Percentiles rank a stretch among this genome's conserved stretches.
Evolutionary conservation across 768 basidiomycete genomes (phyloP).

Genomic region (Butyriboletus loyo): DNA sequence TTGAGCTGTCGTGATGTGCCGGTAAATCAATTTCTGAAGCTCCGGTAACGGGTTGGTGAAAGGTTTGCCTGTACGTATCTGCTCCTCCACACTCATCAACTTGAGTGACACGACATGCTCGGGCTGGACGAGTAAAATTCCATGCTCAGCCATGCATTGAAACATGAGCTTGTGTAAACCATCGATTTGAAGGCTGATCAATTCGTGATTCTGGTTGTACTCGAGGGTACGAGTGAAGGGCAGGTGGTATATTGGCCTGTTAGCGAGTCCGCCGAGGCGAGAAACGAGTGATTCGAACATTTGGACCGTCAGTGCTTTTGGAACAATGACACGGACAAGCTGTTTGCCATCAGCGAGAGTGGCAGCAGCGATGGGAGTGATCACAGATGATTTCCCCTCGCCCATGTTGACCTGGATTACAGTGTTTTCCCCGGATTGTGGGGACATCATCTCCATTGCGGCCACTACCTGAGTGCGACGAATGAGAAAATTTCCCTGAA

Average conservation of each 20-base stretch:
- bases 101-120: slow-evolving; percentile 50
- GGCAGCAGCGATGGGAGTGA: slow-evolving; percentile 42
- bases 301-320: slow-evolving; percentile 39
- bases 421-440: slow-evolving; percentile 32
- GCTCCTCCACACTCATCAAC: slow-evolving; percentile 39
- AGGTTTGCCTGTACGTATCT: slow-evolving; percentile 2
- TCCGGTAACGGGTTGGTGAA: slow-evolving; percentile 15
- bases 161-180: slow-evolving; percentile 32
- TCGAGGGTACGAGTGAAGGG: slow-evolving; percentile 43
- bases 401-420: slow-evolving; percentile 53
- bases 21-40: background rate
- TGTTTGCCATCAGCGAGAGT: slow-evolving; percentile 39
- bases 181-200: slow-evolving; percentile 3
- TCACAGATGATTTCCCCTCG: slow-evolving; percentile 46
- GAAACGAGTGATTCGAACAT: slow-evolving; percentile 44
- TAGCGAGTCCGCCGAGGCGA: slow-evolving; percentile 39
- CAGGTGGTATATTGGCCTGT: slow-evolving; percentile 44
- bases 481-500: slow-evolving; percentile 29
- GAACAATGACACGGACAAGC: slow-evolving; percentile 45
- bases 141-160: slow-evolving; percentile 35
- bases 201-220: background rate
- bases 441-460: slow-evolving; percentile 44
- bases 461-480: slow-evolving; percentile 35
- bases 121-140: slow-evolving; percentile 45
- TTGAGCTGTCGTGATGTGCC: background rate